Evolutionary conservation across 257 asterid species (phyloP).

Genomic region (Henckelia pumila): DNA sequence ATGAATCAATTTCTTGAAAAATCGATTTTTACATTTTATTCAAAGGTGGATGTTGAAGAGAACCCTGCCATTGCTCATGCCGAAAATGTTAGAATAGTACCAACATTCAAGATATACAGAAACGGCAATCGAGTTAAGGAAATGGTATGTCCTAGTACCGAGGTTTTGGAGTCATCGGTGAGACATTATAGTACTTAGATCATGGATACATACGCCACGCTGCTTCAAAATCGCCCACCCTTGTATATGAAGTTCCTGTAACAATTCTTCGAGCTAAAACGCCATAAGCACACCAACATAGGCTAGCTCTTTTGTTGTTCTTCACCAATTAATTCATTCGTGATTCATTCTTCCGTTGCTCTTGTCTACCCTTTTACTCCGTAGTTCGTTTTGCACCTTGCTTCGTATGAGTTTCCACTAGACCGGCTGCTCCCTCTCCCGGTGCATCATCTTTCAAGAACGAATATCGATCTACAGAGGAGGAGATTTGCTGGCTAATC

Average conservation of each 20-base stretch:
- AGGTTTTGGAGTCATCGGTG: conserved; percentile 80
- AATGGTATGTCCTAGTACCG: conserved; percentile 72
- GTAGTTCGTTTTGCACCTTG: conserved; percentile 17
- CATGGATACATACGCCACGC: conserved; percentile 15
- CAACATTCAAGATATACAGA: conserved; percentile 79
- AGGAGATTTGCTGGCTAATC: conserved; percentile 33
- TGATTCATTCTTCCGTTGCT: conserved; percentile 29
- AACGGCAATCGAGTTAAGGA: conserved; percentile 67
- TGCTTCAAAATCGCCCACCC: conserved; percentile 16
- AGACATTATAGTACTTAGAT: conserved; percentile 64
- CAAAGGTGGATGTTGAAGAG: conserved; percentile 79
- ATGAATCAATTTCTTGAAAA: neutral
- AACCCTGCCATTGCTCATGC: conserved; percentile 50
- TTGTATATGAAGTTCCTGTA: conserved; percentile 11
- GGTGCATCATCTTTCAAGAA: conserved; percentile 27
- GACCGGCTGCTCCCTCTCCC: conserved; percentile 26
- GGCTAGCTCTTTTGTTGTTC: conserved; percentile 41
- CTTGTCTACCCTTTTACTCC: conserved; percentile 19
- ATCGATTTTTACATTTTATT: neutral
- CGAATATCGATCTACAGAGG: conserved; percentile 35
- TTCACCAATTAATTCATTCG: conserved; percentile 64
- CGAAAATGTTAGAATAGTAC: conserved; percentile 68
- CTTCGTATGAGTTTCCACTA: conserved; percentile 25
- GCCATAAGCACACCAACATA: conserved; percentile 48
- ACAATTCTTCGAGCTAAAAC: conserved; percentile 24